Evolutionary conservation across 768 basidiomycete species (phyloP).

Genomic region (Clitopilus hobsonii): DNA sequence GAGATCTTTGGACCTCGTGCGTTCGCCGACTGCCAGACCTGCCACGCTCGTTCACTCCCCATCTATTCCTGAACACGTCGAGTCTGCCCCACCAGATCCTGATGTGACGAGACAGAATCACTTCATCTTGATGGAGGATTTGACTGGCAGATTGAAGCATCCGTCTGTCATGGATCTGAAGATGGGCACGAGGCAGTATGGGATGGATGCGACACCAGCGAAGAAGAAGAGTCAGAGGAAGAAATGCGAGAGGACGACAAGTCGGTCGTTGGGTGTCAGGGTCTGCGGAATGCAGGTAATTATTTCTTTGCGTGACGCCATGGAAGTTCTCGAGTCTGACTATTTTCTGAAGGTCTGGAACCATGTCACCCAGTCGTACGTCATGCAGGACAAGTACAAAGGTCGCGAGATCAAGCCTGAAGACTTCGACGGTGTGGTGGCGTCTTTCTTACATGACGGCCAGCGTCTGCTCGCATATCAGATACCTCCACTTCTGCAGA

Average conservation of each 20-base stretch:
- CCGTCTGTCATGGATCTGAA: conserved; percentile 98
- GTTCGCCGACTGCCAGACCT: conserved; percentile 19
- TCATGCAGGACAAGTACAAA: conserved; percentile 93
- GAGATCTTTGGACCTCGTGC: conserved; percentile 31
- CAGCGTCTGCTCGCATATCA: conserved; percentile 82
- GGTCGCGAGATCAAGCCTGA: conserved; percentile 86
- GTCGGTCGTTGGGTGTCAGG: conserved; percentile 82
- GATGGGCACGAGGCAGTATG: conserved; percentile 99
- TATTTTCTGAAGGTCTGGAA: conserved; percentile 79
- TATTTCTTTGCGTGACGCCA: conserved; percentile 3
- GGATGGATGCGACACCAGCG: conserved; percentile 83
- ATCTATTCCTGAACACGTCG: conserved; percentile 28
- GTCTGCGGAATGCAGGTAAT: conserved; percentile 99
- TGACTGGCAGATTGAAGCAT: conserved; percentile 86
- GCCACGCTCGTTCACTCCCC: conserved; percentile 19
- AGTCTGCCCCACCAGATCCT: conserved; percentile 26
- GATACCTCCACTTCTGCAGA: conserved; percentile 86
- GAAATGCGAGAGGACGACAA: conserved; percentile 96
- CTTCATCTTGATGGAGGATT: conserved; percentile 98
- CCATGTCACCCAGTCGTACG: conserved; percentile 73
- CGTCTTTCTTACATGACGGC: conserved; percentile 83
- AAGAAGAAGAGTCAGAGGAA: conserved; percentile 99
- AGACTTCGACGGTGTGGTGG: conserved; percentile 79
- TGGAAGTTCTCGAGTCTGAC: background rate
- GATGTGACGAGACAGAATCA: conserved; percentile 85